These are phyloP conservation scores for Hypsizygus ulmarius DNA, from an alignment of 1,284 basidiomycete genomes.

Conservation along the genomic window DNA sequence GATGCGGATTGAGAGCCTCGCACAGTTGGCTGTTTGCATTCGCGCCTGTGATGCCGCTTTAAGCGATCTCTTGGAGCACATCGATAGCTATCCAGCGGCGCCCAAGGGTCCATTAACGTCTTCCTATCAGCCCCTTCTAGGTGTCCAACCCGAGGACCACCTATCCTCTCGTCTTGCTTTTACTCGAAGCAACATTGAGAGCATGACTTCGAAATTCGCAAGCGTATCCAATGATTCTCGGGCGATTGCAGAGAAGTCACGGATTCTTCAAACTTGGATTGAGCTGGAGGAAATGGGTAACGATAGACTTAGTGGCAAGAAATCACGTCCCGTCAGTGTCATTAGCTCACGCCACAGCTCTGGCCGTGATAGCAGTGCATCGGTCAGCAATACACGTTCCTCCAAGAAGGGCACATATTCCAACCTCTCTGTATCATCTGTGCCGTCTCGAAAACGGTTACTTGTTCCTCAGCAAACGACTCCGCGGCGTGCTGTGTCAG, in stretches of 20 bases:
- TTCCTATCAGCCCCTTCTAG: slow-evolving; percentile 38
- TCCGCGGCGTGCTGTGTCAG: slow-evolving; percentile 48
- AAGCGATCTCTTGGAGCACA: slow-evolving; percentile 78
- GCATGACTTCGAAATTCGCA: slow-evolving; percentile 41
- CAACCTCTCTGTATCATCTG: slow-evolving; percentile 44
- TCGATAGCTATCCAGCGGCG: slow-evolving; percentile 69
- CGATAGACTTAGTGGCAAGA: slow-evolving; percentile 58
- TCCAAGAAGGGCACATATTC: slow-evolving; percentile 48
- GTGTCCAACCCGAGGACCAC: slow-evolving; percentile 59
- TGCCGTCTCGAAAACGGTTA: slow-evolving; percentile 40
- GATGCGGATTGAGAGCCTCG: slow-evolving; percentile 50
- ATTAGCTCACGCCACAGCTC: slow-evolving; percentile 55
- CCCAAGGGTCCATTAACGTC: slow-evolving; percentile 54
- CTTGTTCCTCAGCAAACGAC: slow-evolving; percentile 45
- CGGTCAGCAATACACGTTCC: slow-evolving; percentile 31
- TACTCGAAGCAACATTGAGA: slow-evolving; percentile 49
- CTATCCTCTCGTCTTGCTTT: slow-evolving; percentile 59
- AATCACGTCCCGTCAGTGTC: slow-evolving; percentile 63
- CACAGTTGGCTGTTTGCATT: slow-evolving; percentile 46
- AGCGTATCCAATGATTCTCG: slow-evolving; percentile 54
- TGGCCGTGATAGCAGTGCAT: slow-evolving; percentile 52
- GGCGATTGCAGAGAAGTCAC: slow-evolving; percentile 53
- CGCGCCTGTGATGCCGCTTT: slow-evolving; percentile 66
- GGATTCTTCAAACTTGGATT: slow-evolving; percentile 72
- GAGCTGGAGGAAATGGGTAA: slow-evolving; percentile 78